Conservation (phyloP, 2,329 filamentous ascomycete species). For the Monosporascus sp. region DNA sequence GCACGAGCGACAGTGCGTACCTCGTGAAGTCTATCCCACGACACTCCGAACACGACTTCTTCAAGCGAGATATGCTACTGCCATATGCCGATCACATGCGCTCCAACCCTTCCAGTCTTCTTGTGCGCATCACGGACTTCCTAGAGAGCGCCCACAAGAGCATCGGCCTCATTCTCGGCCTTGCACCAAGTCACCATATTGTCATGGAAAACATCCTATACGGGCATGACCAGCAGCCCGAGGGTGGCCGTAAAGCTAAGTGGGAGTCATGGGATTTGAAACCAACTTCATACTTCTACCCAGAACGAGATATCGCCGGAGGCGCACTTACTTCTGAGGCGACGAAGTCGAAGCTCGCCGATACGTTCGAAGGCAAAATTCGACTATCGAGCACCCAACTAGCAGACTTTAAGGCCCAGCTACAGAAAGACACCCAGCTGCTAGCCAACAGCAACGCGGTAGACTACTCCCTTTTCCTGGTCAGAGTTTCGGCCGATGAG, state of each 20-base stretch:
- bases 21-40: conserved; percentile 69
- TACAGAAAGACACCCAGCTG: conserved; percentile 60
- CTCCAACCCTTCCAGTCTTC: conserved; percentile 52
- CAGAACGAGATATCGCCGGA: conserved; percentile 65
- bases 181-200: conserved; percentile 66
- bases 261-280: conserved; percentile 76
- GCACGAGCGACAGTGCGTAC: conserved; percentile 60
- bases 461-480: conserved; percentile 71
- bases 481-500: conserved; percentile 38
- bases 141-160: conserved; percentile 51
- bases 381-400: conserved; percentile 51
- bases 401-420: conserved; percentile 46
- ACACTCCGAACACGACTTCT: conserved; percentile 66
- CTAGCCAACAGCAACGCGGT: conserved; percentile 61
- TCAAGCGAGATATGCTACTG: conserved; percentile 59
- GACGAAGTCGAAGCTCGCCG: conserved; percentile 61
- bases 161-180: conserved; percentile 54
- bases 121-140: conserved; percentile 69
- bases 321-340: conserved; percentile 59
- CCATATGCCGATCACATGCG: conserved; percentile 63
- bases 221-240: conserved; percentile 45
- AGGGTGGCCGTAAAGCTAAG: conserved; percentile 26
- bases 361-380: conserved; percentile 64
- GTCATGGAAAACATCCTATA: conserved; percentile 73
- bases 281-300: conserved; percentile 70